These are phyloP conservation scores for Sporothrix protearum DNA, from an alignment of 2,329 filamentous ascomycete genomes.

Conservation along the genomic window DNA sequence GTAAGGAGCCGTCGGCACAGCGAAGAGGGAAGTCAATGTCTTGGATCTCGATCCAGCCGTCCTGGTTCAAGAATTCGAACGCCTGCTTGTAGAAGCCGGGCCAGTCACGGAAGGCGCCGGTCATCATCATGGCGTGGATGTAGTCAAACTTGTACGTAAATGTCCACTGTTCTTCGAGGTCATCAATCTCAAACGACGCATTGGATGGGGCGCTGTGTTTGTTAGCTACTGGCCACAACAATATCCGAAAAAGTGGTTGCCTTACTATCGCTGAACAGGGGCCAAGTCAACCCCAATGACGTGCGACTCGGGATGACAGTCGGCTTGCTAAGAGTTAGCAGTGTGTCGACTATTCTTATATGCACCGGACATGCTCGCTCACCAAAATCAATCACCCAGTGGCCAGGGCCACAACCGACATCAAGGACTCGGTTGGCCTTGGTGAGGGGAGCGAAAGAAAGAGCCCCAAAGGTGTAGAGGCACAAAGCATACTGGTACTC, in stretches of 20 bases:
- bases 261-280: constrained; percentile 32
- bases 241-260: not conserved
- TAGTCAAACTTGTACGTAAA: constrained; percentile 33
- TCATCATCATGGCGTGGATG: constrained; percentile 34
- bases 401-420: constrained; percentile 48
- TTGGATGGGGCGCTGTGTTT: constrained; percentile 29
- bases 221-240: not conserved
- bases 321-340: constrained; percentile 25
- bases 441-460: constrained; percentile 44
- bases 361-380: not conserved
- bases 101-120: constrained; percentile 33
- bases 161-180: constrained; percentile 34
- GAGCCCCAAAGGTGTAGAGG: constrained; percentile 43
- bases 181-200: constrained; percentile 32
- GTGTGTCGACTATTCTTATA: no score
- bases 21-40: constrained; percentile 35
- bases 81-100: constrained; percentile 30
- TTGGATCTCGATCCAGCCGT: constrained; percentile 32
- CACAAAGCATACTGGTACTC: constrained; percentile 40
- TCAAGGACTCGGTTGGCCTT: constrained; percentile 45
- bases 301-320: constrained; percentile 32
- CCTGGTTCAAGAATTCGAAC: constrained; percentile 30
- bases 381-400: constrained; percentile 35
- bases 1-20: constrained; percentile 35
- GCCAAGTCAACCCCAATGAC: constrained; percentile 32